These are phyloP conservation scores for Aspergillus piperis DNA, from an alignment of 2,329 filamentous ascomycete genomes.

Conservation along the genomic window DNA sequence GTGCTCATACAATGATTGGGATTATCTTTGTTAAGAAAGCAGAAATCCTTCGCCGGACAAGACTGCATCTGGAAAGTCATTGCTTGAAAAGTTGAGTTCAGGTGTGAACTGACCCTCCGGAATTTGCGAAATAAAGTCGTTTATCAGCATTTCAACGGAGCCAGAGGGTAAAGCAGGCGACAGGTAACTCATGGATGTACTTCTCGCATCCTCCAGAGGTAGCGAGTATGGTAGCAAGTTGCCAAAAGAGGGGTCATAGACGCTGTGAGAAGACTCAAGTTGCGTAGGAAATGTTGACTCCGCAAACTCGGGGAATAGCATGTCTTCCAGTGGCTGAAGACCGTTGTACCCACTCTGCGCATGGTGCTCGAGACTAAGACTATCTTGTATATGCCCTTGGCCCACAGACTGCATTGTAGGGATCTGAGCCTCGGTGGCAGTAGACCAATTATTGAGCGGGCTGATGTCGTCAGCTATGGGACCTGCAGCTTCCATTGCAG, in stretches of 20 bases:
- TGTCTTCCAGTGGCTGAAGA: slow-evolving; percentile 3
- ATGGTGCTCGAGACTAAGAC: neutral
- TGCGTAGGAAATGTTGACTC: neutral
- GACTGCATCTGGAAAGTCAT: slow-evolving; percentile 2
- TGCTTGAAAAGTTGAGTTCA: neutral
- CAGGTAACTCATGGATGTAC: neutral
- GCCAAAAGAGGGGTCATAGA: neutral
- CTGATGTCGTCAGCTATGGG: neutral
- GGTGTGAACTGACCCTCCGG: neutral
- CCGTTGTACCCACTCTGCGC: neutral
- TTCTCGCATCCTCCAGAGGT: neutral
- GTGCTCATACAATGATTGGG: neutral
- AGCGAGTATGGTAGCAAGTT: neutral
- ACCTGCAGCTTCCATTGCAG: neutral
- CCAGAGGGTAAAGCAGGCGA: slow-evolving; percentile 6
- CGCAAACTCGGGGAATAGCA: neutral
- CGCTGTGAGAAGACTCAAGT: neutral
- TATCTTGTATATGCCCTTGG: neutral
- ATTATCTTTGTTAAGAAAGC: neutral
- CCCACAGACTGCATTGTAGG: neutral
- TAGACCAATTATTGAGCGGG: neutral
- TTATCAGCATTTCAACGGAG: slow-evolving; percentile 12
- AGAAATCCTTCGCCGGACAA: slow-evolving; percentile 1
- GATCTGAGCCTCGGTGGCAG: neutral
- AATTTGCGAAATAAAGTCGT: slow-evolving; percentile 13